Evolutionary conservation across 2,329 filamentous ascomycete genomes (phyloP).

Genomic region (Escovopsis sp.): DNA sequence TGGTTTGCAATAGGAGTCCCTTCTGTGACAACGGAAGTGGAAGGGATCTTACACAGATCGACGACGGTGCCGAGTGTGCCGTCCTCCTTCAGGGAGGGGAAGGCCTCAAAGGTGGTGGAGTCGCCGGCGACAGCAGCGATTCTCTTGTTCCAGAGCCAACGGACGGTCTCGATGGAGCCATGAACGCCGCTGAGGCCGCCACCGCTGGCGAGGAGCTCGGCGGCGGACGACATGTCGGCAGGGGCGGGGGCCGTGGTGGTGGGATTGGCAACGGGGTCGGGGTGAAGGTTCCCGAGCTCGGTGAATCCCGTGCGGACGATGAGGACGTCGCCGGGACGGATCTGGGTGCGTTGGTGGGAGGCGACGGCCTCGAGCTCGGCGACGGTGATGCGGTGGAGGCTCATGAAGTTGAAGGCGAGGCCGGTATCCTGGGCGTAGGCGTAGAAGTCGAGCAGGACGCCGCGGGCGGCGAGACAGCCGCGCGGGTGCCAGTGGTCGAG

Average conservation of each 20-base stretch:
- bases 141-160: conserved; percentile 55
- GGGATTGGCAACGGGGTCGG: no score
- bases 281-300: conserved; percentile 15
- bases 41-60: conserved; percentile 22
- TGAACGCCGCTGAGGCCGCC: conserved; percentile 26
- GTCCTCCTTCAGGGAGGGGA: conserved; percentile 34
- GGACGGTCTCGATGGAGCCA: conserved; percentile 33
- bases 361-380: conserved; percentile 43
- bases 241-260: conserved; percentile 35
- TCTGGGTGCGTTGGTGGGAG: conserved; percentile 42
- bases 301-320: conserved; percentile 49
- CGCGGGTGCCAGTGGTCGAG: conserved; percentile 34
- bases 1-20: no score
- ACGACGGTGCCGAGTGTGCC: conserved; percentile 16
- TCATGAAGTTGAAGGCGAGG: conserved; percentile 34
- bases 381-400: conserved; percentile 35
- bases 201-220: conserved; percentile 12
- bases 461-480: conserved; percentile 38
- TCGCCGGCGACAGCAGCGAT: conserved; percentile 53
- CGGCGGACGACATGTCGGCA: conserved; percentile 3
- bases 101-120: conserved; percentile 46
- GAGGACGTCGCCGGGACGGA: conserved; percentile 51
- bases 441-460: conserved; percentile 40
- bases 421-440: conserved; percentile 33
- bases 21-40: no score